Conservation (phyloP, 1,284 basidiomycete genomes). For the Boletus sp. region DNA sequence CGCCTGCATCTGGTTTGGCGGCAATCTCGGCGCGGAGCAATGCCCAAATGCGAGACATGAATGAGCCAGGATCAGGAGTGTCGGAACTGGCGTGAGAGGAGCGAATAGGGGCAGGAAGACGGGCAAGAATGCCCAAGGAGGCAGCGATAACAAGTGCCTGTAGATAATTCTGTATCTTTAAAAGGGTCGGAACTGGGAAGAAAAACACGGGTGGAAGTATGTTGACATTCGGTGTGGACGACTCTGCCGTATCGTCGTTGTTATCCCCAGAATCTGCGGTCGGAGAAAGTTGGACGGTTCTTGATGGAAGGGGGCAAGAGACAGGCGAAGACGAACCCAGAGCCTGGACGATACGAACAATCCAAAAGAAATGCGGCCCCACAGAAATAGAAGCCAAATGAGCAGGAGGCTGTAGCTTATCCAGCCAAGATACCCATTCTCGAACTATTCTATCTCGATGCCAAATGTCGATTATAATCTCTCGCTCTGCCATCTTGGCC, state of each 20-base stretch:
- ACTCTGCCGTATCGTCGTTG: constrained; percentile 9
- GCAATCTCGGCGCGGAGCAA: constrained; percentile 58
- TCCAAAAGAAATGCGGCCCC: constrained; percentile 37
- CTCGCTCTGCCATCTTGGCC: constrained; percentile 50
- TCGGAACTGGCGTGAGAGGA: constrained; percentile 1
- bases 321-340: constrained; percentile 45
- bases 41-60: constrained; percentile 59
- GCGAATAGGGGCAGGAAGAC: constrained; percentile 32
- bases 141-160: constrained; percentile 68
- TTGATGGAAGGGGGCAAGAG: constrained; percentile 39
- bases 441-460: constrained; percentile 31
- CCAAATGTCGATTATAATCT: constrained; percentile 52
- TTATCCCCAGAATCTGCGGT: neutral
- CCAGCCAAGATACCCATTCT: constrained; percentile 43
- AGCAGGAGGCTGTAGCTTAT: constrained; percentile 16
- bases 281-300: constrained; percentile 13
- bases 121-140: constrained; percentile 52
- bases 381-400: constrained; percentile 17
- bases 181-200: constrained; percentile 48
- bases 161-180: constrained; percentile 62
- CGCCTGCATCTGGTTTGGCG: constrained; percentile 35
- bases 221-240: constrained; percentile 30
- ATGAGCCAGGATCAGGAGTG: constrained; percentile 24
- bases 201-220: constrained; percentile 59
- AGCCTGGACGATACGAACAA: constrained; percentile 44